Conservation (phyloP, 179 eudicot species). For the Beta macrorhiza region DNA sequence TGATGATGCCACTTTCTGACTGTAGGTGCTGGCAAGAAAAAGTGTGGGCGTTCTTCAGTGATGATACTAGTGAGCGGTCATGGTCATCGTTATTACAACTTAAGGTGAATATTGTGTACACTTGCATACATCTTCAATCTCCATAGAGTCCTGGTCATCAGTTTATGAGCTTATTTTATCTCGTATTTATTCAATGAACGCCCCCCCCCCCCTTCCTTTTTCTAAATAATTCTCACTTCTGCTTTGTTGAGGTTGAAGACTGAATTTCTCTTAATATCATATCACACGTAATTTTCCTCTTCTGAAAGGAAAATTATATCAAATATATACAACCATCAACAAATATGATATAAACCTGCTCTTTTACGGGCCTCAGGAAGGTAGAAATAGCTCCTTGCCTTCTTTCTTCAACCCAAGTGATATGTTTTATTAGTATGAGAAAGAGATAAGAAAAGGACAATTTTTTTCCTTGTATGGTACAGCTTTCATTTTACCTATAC, state of each 20-base stretch:
- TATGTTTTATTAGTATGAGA: background rate
- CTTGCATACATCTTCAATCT: background rate
- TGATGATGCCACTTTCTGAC: constrained; percentile 13
- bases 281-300: background rate
- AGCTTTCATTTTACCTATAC: background rate
- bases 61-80: constrained; percentile 42
- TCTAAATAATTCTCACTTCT: too few species aligned
- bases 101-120: constrained; percentile 44
- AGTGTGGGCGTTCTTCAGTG: constrained; percentile 56
- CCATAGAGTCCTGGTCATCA: too few species aligned
- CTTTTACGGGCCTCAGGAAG: too few species aligned
- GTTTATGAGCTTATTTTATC: too few species aligned
- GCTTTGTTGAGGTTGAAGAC: too few species aligned
- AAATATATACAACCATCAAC: too few species aligned
- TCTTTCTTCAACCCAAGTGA: background rate
- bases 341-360: too few species aligned
- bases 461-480: background rate
- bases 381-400: background rate
- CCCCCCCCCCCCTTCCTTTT: too few species aligned
- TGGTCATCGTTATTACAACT: constrained; percentile 60
- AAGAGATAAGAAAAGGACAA: background rate
- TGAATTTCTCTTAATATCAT: too few species aligned
- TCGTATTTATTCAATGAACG: too few species aligned
- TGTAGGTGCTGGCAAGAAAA: constrained; percentile 72
- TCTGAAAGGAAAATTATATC: background rate